Evolutionary conservation across 495 filamentous ascomycete species (phyloP), one percentile per base, ranked within the genome.

Genomic region (Daldinia caldariorum): DNA sequence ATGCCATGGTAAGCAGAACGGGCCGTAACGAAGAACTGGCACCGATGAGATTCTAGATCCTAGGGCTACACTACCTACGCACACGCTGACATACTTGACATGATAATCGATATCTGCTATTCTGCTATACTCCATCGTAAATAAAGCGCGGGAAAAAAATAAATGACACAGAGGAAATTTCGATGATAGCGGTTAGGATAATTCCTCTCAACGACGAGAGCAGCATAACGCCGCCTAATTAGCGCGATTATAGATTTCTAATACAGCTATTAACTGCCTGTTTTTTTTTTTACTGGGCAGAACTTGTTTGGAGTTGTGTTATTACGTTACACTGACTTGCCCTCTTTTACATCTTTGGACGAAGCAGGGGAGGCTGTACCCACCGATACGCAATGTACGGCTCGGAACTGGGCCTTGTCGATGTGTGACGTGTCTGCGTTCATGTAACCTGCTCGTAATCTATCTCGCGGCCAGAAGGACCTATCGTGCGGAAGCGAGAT

Each of bases 351-450:
- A 47, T 22, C 43, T 47, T 22, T 8, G 3, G 18, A 12, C 18
- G 26, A 26, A 47, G 10, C 43, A 9, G 20, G 18, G 43, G 43
- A 47, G 43, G 43, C 43, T 47, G 26, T 35, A 47, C 5, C 18
- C 18, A 47, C 43, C 22, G 9, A 22, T 13, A 22, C 43, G 10
- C 10, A 3, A 10, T 47, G 16, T 12, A 8, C 22, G 43, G 43
- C 18, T 47, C 20, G 43, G 9, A 47, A 47, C 18, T 47, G 34
- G 34, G 34, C 9, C 6, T 47, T 47, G 43, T 12, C 20, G 16
- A 22, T 47, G 26, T 26, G 26, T 26, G 43, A 47, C 43, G 43
- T 47, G 43, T 47, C 43, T 47, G 43, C 43, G 43, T 22, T 22
- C 43, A 47, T 22, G 43, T 47, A 22, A 47, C 43, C 18, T 47